Evolutionary conservation across 176 grass and related monocot species (phyloP).

Genomic region (Avena insularis): DNA sequence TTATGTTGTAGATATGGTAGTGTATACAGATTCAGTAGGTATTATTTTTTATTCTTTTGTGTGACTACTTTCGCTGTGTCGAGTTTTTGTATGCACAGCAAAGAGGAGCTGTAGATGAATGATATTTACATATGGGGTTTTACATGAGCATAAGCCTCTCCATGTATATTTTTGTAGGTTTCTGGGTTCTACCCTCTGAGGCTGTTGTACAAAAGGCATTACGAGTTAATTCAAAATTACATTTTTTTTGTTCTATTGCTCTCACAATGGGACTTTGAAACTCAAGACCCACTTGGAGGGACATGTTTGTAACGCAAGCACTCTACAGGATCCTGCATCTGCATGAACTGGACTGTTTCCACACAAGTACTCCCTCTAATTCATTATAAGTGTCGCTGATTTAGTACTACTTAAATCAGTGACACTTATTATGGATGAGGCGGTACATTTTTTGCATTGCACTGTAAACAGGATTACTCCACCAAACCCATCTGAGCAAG

Average conservation of each 20-base stretch:
- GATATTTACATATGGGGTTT: not conserved
- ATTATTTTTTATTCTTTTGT: constrained; percentile 19
- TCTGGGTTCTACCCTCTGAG: not conserved
- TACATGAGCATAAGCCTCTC: constrained; percentile 1
- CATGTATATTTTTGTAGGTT: not conserved
- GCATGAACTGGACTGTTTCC: not conserved
- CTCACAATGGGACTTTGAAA: constrained; percentile 1
- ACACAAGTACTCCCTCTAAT: too few relatives aligned
- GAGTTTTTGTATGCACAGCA: constrained; percentile 53
- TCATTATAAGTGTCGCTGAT: too few relatives aligned
- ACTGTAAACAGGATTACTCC: not conserved
- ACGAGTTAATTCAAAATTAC: not conserved
- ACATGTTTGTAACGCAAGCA: not conserved
- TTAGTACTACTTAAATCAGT: too few relatives aligned
- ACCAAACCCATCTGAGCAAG: not conserved
- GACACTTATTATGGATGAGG: too few relatives aligned
- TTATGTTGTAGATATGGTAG: constrained; percentile 32
- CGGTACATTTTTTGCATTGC: not conserved
- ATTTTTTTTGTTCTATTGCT: not conserved
- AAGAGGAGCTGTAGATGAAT: not conserved
- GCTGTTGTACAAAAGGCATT: not conserved
- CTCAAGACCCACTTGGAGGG: not conserved
- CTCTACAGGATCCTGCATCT: not conserved
- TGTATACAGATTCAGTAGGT: constrained; percentile 42
- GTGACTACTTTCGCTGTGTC: constrained; percentile 31